Evolutionary conservation across 257 asterid genomes (phyloP), one percentile per base, ranked within the genome.

Genomic region (Cinchona pubescens): DNA sequence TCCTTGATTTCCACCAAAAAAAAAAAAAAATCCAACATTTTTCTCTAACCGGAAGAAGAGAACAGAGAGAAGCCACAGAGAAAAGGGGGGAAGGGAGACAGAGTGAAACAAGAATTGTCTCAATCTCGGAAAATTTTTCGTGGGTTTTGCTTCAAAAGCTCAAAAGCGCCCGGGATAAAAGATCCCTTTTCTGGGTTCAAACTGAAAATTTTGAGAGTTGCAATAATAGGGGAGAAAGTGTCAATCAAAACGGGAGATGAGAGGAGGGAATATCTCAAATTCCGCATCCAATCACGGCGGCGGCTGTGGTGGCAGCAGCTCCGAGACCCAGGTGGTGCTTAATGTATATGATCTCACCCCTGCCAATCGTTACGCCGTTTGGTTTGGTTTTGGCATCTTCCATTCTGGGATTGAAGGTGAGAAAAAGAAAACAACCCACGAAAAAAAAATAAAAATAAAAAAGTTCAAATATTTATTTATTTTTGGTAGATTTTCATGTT

Each of bases 371-470:
- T 86, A 86, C 71, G 48, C 83, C 46, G 72, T 75, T 79, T 86
- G 90, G 90, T 60, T 86, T 65, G 90, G 90, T 61, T 67, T 83
- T 74, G 90, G 90, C 74, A 76, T 86, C 71, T 86, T 86, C 75
- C 90, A 86, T 81, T 86, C 90, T 60, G 90, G 90, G 34, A 83
- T 86, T 75, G 87, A 86, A 86, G 90, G 90, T 86, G 53, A 83
- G 79, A 43, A 49, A 55, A 59, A 12, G 42, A 63, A 60, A 0
- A 2, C 2, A 13, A 32, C 64, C 5, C 11, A 0, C 16, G 9
- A 42, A 71, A 14, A 64, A 60, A 38, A 11, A 43, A 38, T 64
- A 60, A 38, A 11, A 43, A 38, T 64, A 1, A 1, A 14, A 7
- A 15, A 51, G 49, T 19, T 15, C 53, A 29, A 35, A 58, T 1